Base-by-base conservation (phyloP, 2,329 filamentous ascomycete species). In the Curvularia hawaiiensis region DNA sequence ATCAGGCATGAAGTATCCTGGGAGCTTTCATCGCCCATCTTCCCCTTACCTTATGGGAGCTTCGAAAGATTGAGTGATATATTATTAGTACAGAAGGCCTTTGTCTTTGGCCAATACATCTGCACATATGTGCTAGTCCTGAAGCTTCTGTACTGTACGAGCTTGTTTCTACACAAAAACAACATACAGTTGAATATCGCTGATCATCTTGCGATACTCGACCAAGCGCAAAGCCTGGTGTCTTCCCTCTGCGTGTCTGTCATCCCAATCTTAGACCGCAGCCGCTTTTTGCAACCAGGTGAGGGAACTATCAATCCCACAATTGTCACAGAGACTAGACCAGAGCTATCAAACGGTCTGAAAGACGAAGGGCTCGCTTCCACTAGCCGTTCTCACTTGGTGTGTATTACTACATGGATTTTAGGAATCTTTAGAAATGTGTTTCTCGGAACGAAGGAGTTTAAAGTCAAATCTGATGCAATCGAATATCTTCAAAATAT, bases 401-500 rank as follows among this genome's bases (percentile, higher is more conserved):
- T 41, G 22, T 41, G 39, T 22, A 18, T 41, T 18, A 41, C 39
- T 41, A 41, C 39, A 22, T 41, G 39, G 39, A 41, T 41, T 41
- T 41, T 41, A 41, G 39, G 39, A 41, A 41, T 41, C 18, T 18
- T 20, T 41, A 22, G 39, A 11, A 22, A 41, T 22, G 39, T 20
- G 39, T 41, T 41, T 41, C 39, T 41, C 10, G 39, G 39, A 41
- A 41, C 18, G 8, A 22, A 41, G 39, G 39, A 41, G n/a, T 41
- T 41, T 22, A 41, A 80, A 31, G 20, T 39, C 54, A 11, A 52
- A 52, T 43, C 62, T 65, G 2, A 61, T 24, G 7, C 20, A 20
- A 10, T 59, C 33, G 4, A 60, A 40, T 70, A 3, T 63, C 56
- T 38, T 62, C 65, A 7, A 65, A 14, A 9, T 62, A 39, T 9